Conservation (phyloP, 192 early-diverging fungal species). For the Coemansia sp. region DNA sequence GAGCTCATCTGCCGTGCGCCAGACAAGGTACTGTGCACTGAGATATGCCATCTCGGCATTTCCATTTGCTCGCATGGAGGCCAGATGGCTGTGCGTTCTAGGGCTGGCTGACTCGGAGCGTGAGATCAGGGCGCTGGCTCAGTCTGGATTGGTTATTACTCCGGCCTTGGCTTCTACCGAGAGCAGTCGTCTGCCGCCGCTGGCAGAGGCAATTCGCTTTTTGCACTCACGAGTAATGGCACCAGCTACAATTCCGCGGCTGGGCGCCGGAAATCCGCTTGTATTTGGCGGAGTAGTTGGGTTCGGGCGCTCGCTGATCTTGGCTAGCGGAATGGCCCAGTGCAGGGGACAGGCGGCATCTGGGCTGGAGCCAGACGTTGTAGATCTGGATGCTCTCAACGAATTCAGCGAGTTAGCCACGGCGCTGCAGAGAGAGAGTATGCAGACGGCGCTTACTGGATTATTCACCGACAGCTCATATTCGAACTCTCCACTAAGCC, state of each 20-base stretch:
- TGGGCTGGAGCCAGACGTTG: neutral
- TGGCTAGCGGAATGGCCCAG: constrained; percentile 22
- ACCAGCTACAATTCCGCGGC: neutral
- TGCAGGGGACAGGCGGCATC: neutral
- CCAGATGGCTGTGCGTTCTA: constrained; percentile 68
- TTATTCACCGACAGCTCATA: neutral
- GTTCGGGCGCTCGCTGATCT: constrained; percentile 38
- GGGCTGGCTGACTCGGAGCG: constrained; percentile 41
- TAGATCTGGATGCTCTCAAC: constrained; percentile 38
- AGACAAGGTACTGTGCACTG: constrained; percentile 63
- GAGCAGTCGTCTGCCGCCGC: constrained; percentile 14
- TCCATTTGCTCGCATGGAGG: constrained; percentile 59
- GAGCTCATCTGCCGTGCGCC: constrained; percentile 44
- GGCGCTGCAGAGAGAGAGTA: constrained; percentile 23
- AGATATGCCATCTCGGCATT: constrained; percentile 66
- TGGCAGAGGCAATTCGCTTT: constrained; percentile 28
- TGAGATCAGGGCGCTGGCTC: constrained; percentile 32
- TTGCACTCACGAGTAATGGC: neutral
- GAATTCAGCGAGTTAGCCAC: constrained; percentile 22
- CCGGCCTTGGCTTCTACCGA: neutral
- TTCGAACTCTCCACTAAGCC: neutral
- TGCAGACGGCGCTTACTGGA: constrained; percentile 22
- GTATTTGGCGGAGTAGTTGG: constrained; percentile 29
- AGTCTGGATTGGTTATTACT: constrained; percentile 27
- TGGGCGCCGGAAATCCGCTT: constrained; percentile 9